Conservation (phyloP, 345 rosid genomes). For the Conringia planisiliqua region DNA sequence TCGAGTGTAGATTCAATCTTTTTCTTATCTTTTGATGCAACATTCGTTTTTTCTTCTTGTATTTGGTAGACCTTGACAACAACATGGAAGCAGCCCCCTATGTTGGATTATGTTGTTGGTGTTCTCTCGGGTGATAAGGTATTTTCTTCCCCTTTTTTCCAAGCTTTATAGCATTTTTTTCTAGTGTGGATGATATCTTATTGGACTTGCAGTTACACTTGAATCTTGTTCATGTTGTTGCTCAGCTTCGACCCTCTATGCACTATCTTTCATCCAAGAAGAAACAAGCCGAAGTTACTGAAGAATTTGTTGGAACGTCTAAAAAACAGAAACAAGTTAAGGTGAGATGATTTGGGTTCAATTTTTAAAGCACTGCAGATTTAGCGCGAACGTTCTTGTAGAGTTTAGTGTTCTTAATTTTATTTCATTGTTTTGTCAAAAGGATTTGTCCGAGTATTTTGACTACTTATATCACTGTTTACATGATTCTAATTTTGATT, state of each 20-base stretch:
- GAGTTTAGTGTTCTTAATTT: not conserved
- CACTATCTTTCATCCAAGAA: conserved; percentile 44
- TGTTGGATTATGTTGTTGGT: conserved; percentile 62
- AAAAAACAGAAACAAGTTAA: conserved; percentile 21
- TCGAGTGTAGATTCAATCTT: not conserved
- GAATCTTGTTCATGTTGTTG: conserved; percentile 79
- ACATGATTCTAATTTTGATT: not conserved
- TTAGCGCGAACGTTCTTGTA: not conserved
- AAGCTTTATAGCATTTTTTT: not conserved
- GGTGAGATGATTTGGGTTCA: not conserved
- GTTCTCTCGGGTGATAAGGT: conserved; percentile 77
- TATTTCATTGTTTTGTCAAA: not conserved
- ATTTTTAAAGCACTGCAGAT: not conserved
- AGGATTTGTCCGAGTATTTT: not conserved
- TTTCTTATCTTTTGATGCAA: conserved; percentile 2
- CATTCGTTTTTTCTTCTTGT: not conserved
- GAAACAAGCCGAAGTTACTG: conserved; percentile 28
- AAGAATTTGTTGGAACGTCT: conserved; percentile 46
- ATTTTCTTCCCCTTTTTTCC: conserved; percentile 11
- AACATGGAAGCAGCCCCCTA: conserved; percentile 45
- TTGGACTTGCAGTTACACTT: conserved; percentile 57
- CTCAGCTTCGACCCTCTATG: conserved; percentile 80
- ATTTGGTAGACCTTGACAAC: conserved; percentile 53
- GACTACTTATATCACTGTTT: not conserved
- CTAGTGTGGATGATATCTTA: conserved; percentile 6